Conservation (phyloP, 2,329 filamentous ascomycete genomes). For the Aspergillus sergii region DNA sequence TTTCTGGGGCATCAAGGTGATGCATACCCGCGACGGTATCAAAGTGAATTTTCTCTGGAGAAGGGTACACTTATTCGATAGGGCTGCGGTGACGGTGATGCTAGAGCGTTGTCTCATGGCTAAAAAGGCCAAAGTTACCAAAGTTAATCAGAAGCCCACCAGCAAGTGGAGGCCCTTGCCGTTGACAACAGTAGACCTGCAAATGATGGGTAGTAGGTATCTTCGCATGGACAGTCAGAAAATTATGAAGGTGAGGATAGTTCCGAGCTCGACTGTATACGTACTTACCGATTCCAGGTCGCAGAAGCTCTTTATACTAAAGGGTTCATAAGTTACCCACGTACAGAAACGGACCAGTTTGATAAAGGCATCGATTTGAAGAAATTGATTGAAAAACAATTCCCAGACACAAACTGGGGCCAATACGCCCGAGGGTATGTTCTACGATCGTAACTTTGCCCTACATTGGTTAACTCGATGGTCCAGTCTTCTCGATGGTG, state of each 20-base stretch:
- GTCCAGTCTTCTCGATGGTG: conserved; percentile 66
- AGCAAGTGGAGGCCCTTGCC: conserved; percentile 93
- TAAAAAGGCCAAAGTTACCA: conserved; percentile 76
- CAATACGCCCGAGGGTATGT: conserved; percentile 68
- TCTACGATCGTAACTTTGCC: background rate
- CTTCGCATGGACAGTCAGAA: conserved; percentile 87
- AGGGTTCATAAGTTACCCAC: conserved; percentile 95
- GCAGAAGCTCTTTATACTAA: conserved; percentile 89
- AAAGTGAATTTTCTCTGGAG: conserved; percentile 84
- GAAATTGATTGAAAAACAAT: conserved; percentile 80
- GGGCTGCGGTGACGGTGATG: conserved; percentile 75
- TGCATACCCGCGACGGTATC: conserved; percentile 74
- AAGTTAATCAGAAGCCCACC: conserved; percentile 86
- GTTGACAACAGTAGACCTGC: conserved; percentile 91
- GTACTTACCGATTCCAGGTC: conserved; percentile 37
- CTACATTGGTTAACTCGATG: conserved; percentile 7
- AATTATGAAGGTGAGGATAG: conserved; percentile 70
- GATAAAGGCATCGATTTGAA: conserved; percentile 85
- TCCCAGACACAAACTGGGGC: conserved; percentile 75
- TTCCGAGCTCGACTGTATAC: background rate
- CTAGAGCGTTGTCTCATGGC: conserved; percentile 83
- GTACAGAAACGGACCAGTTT: conserved; percentile 96
- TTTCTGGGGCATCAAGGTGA: conserved; percentile 91
- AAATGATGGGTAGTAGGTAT: conserved; percentile 90
- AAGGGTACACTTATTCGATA: conserved; percentile 82